A percentile compares a stretch with the other conserved stretches of the same genome.
These are phyloP conservation scores for Chlamydomonas sp. DNA, from an alignment of 139 green algal species.

Conservation along the genomic window DNA sequence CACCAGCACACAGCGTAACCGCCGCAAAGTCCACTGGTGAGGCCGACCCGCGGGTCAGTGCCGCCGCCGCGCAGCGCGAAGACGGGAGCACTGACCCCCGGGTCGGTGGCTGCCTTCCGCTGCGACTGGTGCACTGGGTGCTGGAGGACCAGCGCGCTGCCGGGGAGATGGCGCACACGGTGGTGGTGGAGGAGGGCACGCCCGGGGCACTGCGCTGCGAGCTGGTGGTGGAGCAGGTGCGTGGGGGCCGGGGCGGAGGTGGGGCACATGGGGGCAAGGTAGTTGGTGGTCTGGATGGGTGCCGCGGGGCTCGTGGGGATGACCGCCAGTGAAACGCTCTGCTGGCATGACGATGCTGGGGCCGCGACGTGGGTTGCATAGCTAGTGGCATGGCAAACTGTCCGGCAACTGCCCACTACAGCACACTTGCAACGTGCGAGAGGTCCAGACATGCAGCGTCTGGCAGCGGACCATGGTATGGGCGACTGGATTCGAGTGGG, in stretches of 20 bases:
- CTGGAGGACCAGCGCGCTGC: slow-evolving; percentile 32
- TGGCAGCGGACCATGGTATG: no score
- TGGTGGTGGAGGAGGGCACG: slow-evolving; percentile 41
- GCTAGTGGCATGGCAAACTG: no score
- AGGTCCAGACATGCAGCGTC: no score
- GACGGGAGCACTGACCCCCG: background rate
- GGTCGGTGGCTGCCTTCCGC: background rate
- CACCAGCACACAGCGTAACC: no score
- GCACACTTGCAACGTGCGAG: no score
- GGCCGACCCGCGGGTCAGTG: no score
- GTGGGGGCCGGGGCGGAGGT: background rate
- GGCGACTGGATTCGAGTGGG: no score
- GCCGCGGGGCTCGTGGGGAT: background rate
- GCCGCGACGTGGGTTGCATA: no score
- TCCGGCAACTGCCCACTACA: no score
- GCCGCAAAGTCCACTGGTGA: no score
- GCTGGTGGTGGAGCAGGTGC: slow-evolving; percentile 64
- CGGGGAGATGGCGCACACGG: slow-evolving; percentile 60
- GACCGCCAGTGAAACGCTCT: background rate
- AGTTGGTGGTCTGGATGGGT: no score
- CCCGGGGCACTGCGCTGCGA: slow-evolving; percentile 41
- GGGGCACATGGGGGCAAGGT: background rate
- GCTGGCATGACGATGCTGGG: no score
- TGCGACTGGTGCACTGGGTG: slow-evolving; percentile 65
- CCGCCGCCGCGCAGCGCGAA: background rate